Evolutionary conservation across 305 asterid genomes (phyloP).

Genomic region (Vinca major): DNA sequence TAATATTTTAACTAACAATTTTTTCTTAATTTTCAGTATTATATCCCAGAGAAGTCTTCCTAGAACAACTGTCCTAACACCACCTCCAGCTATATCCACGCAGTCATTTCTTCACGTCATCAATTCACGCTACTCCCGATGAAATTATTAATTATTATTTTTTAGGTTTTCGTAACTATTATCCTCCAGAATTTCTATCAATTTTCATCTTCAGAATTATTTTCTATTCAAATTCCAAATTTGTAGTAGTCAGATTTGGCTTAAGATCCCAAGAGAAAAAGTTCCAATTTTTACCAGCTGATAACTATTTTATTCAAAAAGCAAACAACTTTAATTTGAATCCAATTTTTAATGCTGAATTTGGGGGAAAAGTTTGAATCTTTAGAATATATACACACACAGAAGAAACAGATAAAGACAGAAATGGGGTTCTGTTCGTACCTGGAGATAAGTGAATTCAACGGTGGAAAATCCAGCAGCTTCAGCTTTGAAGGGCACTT

Average conservation of each 20-base stretch:
- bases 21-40: no score
- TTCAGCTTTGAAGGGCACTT: background rate
- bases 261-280: background rate
- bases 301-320: background rate
- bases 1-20: no score
- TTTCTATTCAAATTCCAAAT: background rate
- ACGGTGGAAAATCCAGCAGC: no score
- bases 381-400: background rate
- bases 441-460: no score
- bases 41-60: background rate
- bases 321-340: constrained; percentile 9
- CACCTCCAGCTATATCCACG: constrained; percentile 20
- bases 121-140: background rate
- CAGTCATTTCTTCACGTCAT: constrained; percentile 14
- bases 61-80: constrained; percentile 13
- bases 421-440: no score
- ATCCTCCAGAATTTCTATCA: background rate
- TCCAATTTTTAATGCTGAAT: background rate
- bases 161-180: background rate
- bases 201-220: background rate
- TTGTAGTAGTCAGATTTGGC: background rate
- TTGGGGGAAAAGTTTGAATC: background rate
- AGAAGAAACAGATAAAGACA: no score
- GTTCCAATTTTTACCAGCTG: background rate
- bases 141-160: background rate